phyloP scores from a whole-genome alignment of 2,329 filamentous ascomycete genomes.

The Pseudodiploospora longispora region DNA sequence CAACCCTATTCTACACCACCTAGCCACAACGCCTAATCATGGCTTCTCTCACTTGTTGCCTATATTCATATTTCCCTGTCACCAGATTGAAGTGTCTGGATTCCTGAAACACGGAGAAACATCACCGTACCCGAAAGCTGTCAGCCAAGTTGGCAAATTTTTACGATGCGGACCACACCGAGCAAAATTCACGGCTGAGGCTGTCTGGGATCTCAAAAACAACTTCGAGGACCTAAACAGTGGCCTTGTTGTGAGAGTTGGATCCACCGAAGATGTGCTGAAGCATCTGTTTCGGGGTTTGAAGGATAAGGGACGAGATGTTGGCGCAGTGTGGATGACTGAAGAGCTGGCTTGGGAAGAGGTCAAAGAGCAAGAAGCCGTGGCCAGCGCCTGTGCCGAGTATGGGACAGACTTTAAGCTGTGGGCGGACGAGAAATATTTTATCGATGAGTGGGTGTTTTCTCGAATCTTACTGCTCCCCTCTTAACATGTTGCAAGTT shows the following conservation, averaged over 20 bases:
- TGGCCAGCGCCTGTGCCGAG: conserved; percentile 44
- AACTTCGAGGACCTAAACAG: conserved; percentile 51
- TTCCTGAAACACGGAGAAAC: conserved; percentile 49
- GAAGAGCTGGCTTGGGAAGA: conserved; percentile 64
- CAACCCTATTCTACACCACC: conserved; percentile 62
- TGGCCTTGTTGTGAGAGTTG: conserved; percentile 56
- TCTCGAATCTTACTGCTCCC: not conserved
- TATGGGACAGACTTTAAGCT: conserved; percentile 51
- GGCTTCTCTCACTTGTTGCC: conserved; percentile 63
- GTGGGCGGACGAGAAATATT: conserved; percentile 71
- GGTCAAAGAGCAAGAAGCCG: conserved; percentile 50
- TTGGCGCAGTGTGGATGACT: conserved; percentile 67
- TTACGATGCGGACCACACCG: conserved; percentile 69
- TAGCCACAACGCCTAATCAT: conserved; percentile 39
- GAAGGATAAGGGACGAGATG: conserved; percentile 25
- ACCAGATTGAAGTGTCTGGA: conserved; percentile 68
- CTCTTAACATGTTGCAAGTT: not conserved
- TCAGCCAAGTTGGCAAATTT: conserved; percentile 56
- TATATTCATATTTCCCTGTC: conserved; percentile 58
- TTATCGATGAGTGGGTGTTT: conserved; percentile 63
- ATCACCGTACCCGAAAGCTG: conserved; percentile 62
- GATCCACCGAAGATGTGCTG: conserved; percentile 51
- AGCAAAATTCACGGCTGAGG: conserved; percentile 63
- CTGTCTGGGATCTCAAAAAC: conserved; percentile 63
- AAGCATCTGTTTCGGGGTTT: conserved; percentile 46